Conservation (phyloP, 169 alveolate genomes). For the Eimeria acervulina region DNA sequence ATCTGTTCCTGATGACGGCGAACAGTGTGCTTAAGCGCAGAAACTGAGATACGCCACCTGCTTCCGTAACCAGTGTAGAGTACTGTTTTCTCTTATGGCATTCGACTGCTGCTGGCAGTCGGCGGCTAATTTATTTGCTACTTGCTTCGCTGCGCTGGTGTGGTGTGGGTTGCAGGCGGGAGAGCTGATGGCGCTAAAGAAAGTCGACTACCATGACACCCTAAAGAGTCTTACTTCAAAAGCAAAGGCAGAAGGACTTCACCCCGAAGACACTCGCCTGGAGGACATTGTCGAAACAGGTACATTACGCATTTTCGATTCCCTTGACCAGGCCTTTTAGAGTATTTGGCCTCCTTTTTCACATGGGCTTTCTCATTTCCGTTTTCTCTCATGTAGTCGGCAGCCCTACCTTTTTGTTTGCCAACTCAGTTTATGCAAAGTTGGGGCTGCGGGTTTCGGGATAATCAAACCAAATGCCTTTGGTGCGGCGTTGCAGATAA, state of each 20-base stretch:
- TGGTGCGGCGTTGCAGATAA: constrained; percentile 57
- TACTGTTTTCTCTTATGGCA: not conserved
- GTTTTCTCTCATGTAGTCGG: not conserved
- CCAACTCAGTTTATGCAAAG: no score
- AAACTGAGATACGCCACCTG: not conserved
- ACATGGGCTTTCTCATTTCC: not conserved
- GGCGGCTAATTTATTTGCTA: not conserved
- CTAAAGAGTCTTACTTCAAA: constrained; percentile 29
- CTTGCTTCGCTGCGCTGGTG: not conserved
- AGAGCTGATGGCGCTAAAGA: constrained; percentile 42
- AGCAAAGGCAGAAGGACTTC: constrained; percentile 73
- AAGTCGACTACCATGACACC: constrained; percentile 41
- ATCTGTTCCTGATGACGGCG: not conserved
- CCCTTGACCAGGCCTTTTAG: not conserved
- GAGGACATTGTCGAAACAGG: constrained; percentile 75
- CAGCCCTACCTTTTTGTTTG: no score
- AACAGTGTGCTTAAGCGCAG: not conserved
- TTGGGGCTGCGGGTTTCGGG: not conserved
- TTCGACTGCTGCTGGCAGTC: not conserved
- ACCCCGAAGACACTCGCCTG: constrained; percentile 65
- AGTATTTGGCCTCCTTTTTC: not conserved
- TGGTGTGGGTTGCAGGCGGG: constrained; percentile 76
- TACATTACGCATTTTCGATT: not conserved
- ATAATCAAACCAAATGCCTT: not conserved
- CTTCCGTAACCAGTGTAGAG: not conserved